Evolutionary conservation across 2,329 filamentous ascomycete species (phyloP), one percentile per base, ranked within the genome.

Genomic region (Alternaria brassicae): DNA sequence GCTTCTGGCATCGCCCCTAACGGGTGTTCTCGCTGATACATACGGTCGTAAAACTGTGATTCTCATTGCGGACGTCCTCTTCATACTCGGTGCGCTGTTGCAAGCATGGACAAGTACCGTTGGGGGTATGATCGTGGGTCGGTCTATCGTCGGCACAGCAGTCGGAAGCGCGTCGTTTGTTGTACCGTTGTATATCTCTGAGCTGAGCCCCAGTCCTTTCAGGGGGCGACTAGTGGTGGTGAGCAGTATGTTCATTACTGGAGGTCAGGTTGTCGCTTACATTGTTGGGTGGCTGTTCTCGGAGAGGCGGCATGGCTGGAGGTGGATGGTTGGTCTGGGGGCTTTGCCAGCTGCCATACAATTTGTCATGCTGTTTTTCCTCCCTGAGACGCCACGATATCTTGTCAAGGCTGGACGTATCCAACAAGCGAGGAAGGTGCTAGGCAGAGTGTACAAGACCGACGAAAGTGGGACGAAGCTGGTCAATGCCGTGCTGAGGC

Each of bases 301-400:
- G 6, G 62, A 63, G 9, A 83, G 85, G 7, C 60, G 51, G 3
- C 64, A 71, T 42, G 92, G 90, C 1, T 98, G 94, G 93, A 84
- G 92, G 49, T 96, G 91, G 89, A 93, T 97, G 86, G 93, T 97
- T 0, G 93, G 93, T 0, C 78, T 97, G 0, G 94, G 93, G 0
- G 91, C 91, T 8, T 62, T 90, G 25, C 94, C 94, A 0, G 93
- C 93, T 0, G 76, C 86, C 0, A 55, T 93, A 3, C 94, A 97
- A 75, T 85, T 87, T 5, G 74, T 83, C 0, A 80, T 96, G 54
- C 80, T 97, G 59, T 68, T 87, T 2, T 82, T 87, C 51, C 89
- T 97, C 85, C 93, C 93, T 0, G 94, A 98, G 78, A 96, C 91
- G 12, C 94, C 94, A 32, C 84, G 94, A 23, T 97, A 92, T 90